phyloP scores from a whole-genome alignment of 83 land plant genomes.

The Picea mariana region DNA sequence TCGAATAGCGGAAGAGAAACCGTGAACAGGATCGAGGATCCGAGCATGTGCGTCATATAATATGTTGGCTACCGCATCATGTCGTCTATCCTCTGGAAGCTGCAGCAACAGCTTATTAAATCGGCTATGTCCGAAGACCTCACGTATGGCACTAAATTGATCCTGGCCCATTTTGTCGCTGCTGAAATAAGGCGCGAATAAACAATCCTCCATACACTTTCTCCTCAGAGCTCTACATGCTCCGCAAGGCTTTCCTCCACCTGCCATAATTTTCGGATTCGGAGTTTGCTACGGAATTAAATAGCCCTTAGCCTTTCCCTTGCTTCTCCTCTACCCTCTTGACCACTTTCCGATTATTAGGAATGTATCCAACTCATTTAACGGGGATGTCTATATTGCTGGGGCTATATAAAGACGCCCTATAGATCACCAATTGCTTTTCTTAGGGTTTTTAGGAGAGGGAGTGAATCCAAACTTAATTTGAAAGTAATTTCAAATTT shows the following conservation, averaged over 20 bases:
- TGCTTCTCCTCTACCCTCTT: too few relatives aligned
- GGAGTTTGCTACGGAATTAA: too few relatives aligned
- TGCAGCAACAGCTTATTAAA: constrained; percentile 31
- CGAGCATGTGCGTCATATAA: constrained; percentile 59
- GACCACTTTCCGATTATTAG: too few relatives aligned
- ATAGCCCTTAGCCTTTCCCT: too few relatives aligned
- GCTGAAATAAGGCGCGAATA: constrained; percentile 48
- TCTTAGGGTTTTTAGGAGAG: too few relatives aligned
- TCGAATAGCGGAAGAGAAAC: constrained; percentile 46
- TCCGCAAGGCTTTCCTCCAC: constrained; percentile 41
- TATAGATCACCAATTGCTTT: too few relatives aligned
- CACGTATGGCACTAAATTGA: constrained; percentile 44
- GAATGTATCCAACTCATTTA: too few relatives aligned
- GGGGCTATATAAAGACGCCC: too few relatives aligned
- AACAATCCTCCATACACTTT: constrained; percentile 41
- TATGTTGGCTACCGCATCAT: constrained; percentile 49
- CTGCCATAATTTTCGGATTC: neutral
- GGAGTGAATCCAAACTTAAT: too few relatives aligned
- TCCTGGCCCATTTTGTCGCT: constrained; percentile 35
- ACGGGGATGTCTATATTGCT: too few relatives aligned
- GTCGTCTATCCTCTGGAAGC: constrained; percentile 31
- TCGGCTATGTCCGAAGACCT: constrained; percentile 52
- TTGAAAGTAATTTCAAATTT: too few relatives aligned
- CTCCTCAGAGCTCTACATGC: constrained; percentile 46
- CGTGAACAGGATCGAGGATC: constrained; percentile 67